These are phyloP conservation scores for Arthrinium puccinioides DNA, from an alignment of 2,329 filamentous ascomycete species.

Conservation along the genomic window DNA sequence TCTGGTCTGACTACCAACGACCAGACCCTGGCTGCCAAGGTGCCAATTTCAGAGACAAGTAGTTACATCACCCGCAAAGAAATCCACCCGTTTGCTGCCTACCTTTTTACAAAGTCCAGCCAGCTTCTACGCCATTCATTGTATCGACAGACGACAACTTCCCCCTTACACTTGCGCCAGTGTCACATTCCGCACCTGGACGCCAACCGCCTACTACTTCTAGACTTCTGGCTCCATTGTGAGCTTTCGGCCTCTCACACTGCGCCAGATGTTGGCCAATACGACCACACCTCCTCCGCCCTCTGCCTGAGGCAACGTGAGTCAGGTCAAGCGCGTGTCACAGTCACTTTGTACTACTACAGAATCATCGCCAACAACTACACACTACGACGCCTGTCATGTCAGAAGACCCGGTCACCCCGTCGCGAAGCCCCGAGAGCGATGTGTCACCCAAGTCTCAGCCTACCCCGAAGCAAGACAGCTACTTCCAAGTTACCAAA, in stretches of 20 bases:
- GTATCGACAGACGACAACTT: no score
- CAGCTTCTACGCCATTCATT: no score
- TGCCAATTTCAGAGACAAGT: no score
- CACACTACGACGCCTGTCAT: slow-evolving; percentile 9
- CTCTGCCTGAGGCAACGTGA: slow-evolving; percentile 33
- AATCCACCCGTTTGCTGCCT: no score
- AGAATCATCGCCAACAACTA: not conserved
- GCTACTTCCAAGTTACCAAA: slow-evolving; percentile 19
- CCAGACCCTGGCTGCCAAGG: no score
- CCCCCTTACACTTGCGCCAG: no score
- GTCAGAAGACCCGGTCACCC: slow-evolving; percentile 15
- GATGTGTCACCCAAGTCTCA: slow-evolving; percentile 19
- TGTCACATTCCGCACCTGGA: not conserved
- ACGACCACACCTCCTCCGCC: slow-evolving; percentile 32
- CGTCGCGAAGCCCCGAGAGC: slow-evolving; percentile 16
- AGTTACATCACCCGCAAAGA: no score
- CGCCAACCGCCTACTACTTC: no score
- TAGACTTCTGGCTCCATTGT: slow-evolving; percentile 2
- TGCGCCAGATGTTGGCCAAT: slow-evolving; percentile 26
- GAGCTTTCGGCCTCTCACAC: slow-evolving; percentile 2
- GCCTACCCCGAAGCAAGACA: slow-evolving; percentile 14
- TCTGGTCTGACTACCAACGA: no score
- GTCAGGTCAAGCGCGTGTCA: slow-evolving; percentile 18
- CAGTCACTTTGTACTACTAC: slow-evolving; percentile 1
- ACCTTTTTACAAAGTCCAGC: no score